phyloP scores from a whole-genome alignment of 2,329 filamentous ascomycete genomes.

The Botrytis deweyae region DNA sequence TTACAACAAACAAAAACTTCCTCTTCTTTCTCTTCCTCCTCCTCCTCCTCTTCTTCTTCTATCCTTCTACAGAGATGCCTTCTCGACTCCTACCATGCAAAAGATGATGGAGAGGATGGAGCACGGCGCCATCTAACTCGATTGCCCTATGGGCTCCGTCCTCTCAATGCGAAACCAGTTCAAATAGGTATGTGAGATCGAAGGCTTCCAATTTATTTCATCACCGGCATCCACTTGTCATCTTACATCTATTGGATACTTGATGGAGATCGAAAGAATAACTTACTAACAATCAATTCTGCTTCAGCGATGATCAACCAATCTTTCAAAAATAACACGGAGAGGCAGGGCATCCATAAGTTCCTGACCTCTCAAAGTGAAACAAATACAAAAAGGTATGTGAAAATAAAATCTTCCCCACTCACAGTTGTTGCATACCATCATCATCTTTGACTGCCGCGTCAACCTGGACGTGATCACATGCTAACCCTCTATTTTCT shows the following conservation, averaged over 20 bases:
- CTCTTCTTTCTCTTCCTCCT: not conserved
- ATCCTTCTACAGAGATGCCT: not conserved
- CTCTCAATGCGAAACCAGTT: not conserved
- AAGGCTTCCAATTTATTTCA: not conserved
- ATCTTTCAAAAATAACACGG: not conserved
- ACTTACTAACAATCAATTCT: not conserved
- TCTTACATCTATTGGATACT: too few relatives aligned
- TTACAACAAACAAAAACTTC: not conserved
- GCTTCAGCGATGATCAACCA: not conserved
- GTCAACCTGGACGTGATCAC: not conserved
- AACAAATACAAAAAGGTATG: not conserved
- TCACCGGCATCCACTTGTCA: not conserved
- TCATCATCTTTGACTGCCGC: not conserved
- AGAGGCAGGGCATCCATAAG: not conserved
- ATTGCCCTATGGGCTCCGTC: not conserved
- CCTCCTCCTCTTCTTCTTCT: too few relatives aligned
- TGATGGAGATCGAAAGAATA: not conserved
- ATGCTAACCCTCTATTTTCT: not conserved
- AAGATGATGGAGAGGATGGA: not conserved
- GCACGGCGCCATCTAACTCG: not conserved
- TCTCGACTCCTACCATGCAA: not conserved
- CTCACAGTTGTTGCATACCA: too few relatives aligned
- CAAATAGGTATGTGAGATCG: not conserved
- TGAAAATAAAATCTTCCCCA: not conserved
- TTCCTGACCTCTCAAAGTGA: conserved; percentile 3